Percentiles rank a stretch among this genome's conserved stretches.
These are phyloP conservation scores for Suillus brevipes DNA, from an alignment of 768 basidiomycete genomes.

Conservation along the genomic window DNA sequence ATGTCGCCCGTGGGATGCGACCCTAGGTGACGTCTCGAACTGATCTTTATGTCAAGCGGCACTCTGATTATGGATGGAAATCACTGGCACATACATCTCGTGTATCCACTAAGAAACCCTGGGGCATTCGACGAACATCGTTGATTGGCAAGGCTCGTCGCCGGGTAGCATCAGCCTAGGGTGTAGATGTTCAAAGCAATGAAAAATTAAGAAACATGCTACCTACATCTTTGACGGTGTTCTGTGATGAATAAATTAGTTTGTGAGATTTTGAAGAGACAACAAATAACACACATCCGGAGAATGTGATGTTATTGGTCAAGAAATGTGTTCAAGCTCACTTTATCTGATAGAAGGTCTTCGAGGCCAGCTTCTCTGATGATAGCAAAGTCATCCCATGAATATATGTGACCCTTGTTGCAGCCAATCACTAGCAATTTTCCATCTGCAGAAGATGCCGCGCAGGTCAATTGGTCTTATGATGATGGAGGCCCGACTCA, in stretches of 20 bases:
- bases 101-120: not conserved
- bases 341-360: not conserved
- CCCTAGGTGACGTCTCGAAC: too few species aligned
- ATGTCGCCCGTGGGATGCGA: not conserved
- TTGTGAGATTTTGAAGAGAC: not conserved
- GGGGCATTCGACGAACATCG: not conserved
- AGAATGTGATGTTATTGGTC: not conserved
- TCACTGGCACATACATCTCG: not conserved
- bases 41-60: not conserved
- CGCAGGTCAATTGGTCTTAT: not conserved
- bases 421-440: not conserved
- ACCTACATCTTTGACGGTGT: not conserved
- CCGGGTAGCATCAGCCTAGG: not conserved
- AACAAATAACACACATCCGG: not conserved
- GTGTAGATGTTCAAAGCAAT: not conserved
- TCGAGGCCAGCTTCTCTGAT: not conserved
- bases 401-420: not conserved
- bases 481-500: too few species aligned
- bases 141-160: not conserved
- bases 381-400: not conserved
- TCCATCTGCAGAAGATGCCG: not conserved
- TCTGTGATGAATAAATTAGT: not conserved
- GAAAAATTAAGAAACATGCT: not conserved
- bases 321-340: not conserved
- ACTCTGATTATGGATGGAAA: not conserved